phyloP scores from a whole-genome alignment of 2,329 filamentous ascomycete species.

The Colletotrichum sp. region DNA sequence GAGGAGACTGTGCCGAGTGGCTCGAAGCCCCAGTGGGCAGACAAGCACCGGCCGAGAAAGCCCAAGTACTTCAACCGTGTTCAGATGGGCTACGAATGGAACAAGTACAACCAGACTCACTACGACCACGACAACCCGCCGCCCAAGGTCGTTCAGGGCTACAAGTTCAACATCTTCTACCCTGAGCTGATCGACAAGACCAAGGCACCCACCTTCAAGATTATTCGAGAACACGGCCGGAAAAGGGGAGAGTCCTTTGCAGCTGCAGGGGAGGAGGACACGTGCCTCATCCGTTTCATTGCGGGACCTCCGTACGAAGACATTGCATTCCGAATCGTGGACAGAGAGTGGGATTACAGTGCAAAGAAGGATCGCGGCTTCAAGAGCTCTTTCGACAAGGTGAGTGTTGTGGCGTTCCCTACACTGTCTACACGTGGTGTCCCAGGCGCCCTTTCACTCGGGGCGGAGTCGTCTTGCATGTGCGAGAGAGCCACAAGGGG shows the following conservation, averaged over 20 bases:
- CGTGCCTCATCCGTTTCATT: constrained; percentile 94
- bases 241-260: constrained; percentile 91
- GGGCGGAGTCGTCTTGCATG: constrained; percentile 8
- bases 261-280: constrained; percentile 94
- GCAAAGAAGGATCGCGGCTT: constrained; percentile 94
- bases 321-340: constrained; percentile 94
- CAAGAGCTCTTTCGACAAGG: constrained; percentile 96
- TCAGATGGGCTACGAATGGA: constrained; percentile 99
- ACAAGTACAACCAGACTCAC: constrained; percentile 99
- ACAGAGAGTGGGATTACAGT: constrained; percentile 99
- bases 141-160: constrained; percentile 96
- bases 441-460: neutral
- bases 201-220: constrained; percentile 94
- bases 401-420: constrained; percentile 40
- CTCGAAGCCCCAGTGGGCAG: constrained; percentile 77
- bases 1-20: constrained; percentile 78
- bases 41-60: constrained; percentile 87
- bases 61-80: constrained; percentile 97
- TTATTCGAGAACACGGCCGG: constrained; percentile 90
- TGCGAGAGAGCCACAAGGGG: neutral
- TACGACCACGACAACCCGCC: constrained; percentile 99
- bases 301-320: constrained; percentile 96
- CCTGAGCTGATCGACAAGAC: constrained; percentile 94
- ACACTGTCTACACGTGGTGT: neutral
- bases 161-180: constrained; percentile 99